Evolutionary conservation across 306 rosid genomes (phyloP).

Genomic region (Neltuma alba): DNA sequence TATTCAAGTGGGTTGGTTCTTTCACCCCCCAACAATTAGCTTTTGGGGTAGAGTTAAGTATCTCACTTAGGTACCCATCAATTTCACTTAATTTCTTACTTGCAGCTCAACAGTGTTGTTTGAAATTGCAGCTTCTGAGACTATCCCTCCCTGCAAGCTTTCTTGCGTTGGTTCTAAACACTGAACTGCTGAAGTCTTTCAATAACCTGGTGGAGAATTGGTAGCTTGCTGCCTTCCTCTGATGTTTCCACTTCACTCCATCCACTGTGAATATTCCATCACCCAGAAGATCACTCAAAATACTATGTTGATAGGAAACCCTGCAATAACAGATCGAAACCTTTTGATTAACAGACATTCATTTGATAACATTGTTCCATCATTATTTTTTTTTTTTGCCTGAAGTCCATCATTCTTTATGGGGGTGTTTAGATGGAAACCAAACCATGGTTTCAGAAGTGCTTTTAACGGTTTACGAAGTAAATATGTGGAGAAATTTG

Average conservation of each 20-base stretch:
- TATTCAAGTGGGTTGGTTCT: no score
- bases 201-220: slow-evolving; percentile 62
- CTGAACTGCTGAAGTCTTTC: slow-evolving; percentile 54
- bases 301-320: slow-evolving; percentile 52
- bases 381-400: no score
- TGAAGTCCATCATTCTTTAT: neutral
- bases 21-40: no score
- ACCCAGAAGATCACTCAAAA: slow-evolving; percentile 63
- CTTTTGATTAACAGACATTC: neutral
- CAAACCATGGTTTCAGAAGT: no score
- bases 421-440: no score
- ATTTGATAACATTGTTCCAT: neutral
- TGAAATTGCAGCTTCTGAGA: slow-evolving; percentile 53
- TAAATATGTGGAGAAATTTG: no score
- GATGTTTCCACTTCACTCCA: slow-evolving; percentile 64
- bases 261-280: slow-evolving; percentile 74
- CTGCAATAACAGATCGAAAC: slow-evolving; percentile 34
- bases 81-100: slow-evolving; percentile 40
- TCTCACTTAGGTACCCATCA: no score
- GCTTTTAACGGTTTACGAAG: no score
- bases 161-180: slow-evolving; percentile 52
- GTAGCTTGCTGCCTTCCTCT: slow-evolving; percentile 63
- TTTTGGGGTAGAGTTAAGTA: no score
- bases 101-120: slow-evolving; percentile 52
- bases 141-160: slow-evolving; percentile 51